Base-by-base conservation (phyloP, 768 basidiomycete genomes). In the Symmetrospora coprosmae region DNA sequence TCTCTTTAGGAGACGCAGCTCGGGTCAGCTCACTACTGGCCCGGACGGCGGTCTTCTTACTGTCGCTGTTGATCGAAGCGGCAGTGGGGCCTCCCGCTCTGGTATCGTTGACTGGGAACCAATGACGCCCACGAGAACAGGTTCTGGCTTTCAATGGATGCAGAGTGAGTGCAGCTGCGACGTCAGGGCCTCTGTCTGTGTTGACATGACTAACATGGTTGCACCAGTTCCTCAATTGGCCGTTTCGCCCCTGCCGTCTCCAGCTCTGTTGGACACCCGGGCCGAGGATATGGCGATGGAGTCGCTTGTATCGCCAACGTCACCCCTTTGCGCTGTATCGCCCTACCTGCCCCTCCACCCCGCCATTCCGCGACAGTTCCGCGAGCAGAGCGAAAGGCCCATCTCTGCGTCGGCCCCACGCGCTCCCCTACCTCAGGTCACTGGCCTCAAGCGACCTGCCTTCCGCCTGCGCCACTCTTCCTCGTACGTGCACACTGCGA, bases 101-200 rank as follows among this genome's bases (percentile, higher is more conserved):
- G 43, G 30, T 5, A 39, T 28, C 27, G 17, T 47, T 19, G 69
- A 69, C 23, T 60, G 52, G 11, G 69, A 69, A 46, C 69, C 69
- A 19, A 68, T 69, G 69, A 69, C 69, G n/a, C 69, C 69, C 1
- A 69, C 69, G 2, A 53, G 69, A 30, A 63, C 46, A 11, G 64
- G 23, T 0, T 33, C 31, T 2, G 63, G 60, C 2, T 35, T 48
- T 16, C 40, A 40, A 23, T 62, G 50, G 48, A n/a, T 60, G 23
- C 9, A 59, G 4, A 30, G 62, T 58, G 23, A 35, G 62, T 47
- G 21, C 37, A 27, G 23, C 16, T n/a, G 11, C 27, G 41, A 30
- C 13, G 4, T 30, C 4, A 19, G 13, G n/a, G n/a, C n/a, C n/a
- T n/a, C 21, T 5, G 33, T 30, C 53, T 60, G 17, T 60, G 17